Conservation (phyloP, 2,329 filamentous ascomycete genomes). For the Aspergillus intermedius region DNA sequence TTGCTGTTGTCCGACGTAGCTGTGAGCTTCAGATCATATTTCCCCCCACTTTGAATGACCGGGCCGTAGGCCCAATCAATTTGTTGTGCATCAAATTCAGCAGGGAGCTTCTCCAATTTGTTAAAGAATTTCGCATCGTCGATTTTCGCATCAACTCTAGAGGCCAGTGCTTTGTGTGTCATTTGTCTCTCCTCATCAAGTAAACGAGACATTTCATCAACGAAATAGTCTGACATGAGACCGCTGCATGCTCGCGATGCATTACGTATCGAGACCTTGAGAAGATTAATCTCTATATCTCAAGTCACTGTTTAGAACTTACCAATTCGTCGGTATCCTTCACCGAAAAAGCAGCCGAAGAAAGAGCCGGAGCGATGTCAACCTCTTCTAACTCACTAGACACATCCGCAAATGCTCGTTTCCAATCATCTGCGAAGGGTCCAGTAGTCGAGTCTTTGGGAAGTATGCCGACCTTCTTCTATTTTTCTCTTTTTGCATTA, state of each 20-base stretch:
- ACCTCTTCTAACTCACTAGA: conserved; percentile 83
- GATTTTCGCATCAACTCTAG: conserved; percentile 83
- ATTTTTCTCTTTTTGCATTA: conserved; percentile 6
- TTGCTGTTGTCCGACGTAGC: conserved; percentile 73
- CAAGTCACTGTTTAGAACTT: conserved; percentile 17
- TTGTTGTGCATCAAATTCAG: conserved; percentile 78
- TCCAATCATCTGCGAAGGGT: conserved; percentile 95
- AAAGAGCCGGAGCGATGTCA: conserved; percentile 76
- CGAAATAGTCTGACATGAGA: conserved; percentile 91
- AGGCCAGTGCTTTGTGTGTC: conserved; percentile 77
- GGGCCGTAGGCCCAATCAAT: conserved; percentile 93
- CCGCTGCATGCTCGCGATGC: conserved; percentile 91
- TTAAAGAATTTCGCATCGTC: conserved; percentile 94
- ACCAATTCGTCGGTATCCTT: conserved; percentile 92
- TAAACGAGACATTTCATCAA: conserved; percentile 95
- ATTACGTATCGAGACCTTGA: conserved; percentile 77
- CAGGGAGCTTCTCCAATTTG: conserved; percentile 69
- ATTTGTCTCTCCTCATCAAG: conserved; percentile 97
- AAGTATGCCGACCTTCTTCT: conserved; percentile 86
- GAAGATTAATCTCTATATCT: conserved; percentile 6
- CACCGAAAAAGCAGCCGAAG: conserved; percentile 74
- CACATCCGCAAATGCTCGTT: conserved; percentile 68
- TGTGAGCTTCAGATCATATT: conserved; percentile 81
- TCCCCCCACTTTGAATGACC: conserved; percentile 88
- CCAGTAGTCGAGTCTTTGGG: conserved; percentile 78